Evolutionary conservation across 176 grass and related monocot genomes (phyloP).

Genomic region (Lolium rigidum): DNA sequence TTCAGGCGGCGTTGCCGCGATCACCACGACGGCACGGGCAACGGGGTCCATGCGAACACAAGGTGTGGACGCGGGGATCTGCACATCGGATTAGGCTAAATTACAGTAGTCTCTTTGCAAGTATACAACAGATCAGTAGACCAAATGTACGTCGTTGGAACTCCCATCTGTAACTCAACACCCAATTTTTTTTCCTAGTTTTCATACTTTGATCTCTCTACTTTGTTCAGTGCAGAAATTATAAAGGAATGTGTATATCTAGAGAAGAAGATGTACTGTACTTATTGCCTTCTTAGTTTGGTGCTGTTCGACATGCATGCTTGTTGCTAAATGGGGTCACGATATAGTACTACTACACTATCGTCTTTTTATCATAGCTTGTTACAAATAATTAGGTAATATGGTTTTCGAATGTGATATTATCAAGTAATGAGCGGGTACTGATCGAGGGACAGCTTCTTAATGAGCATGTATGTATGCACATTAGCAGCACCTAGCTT

Average conservation of each 20-base stretch:
- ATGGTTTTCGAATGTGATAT: not conserved
- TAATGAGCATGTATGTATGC: conserved; percentile 36
- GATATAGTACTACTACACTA: too few species aligned
- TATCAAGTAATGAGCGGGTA: too few species aligned
- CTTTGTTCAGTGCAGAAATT: too few species aligned
- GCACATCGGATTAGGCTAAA: conserved; percentile 46
- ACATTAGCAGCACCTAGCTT: not conserved
- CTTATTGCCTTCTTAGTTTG: too few species aligned
- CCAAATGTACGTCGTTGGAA: too few species aligned
- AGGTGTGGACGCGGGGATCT: conserved; percentile 40
- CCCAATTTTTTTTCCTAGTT: not conserved
- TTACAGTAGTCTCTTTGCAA: conserved; percentile 5
- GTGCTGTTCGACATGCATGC: too few species aligned
- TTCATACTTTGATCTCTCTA: too few species aligned
- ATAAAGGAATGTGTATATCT: too few species aligned
- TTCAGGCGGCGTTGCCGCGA: not conserved
- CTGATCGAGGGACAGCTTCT: not conserved
- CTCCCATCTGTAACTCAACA: not conserved
- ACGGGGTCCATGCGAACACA: conserved; percentile 4
- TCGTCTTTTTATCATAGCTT: not conserved
- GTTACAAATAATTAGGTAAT: too few species aligned
- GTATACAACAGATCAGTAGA: not conserved
- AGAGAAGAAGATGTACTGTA: too few species aligned
- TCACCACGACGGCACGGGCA: not conserved
- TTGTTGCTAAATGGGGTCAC: too few species aligned